Percentiles rank a stretch among this genome's conserved stretches.
Conservation (phyloP, 768 basidiomycete genomes). For the Cytidiella melzeri region DNA sequence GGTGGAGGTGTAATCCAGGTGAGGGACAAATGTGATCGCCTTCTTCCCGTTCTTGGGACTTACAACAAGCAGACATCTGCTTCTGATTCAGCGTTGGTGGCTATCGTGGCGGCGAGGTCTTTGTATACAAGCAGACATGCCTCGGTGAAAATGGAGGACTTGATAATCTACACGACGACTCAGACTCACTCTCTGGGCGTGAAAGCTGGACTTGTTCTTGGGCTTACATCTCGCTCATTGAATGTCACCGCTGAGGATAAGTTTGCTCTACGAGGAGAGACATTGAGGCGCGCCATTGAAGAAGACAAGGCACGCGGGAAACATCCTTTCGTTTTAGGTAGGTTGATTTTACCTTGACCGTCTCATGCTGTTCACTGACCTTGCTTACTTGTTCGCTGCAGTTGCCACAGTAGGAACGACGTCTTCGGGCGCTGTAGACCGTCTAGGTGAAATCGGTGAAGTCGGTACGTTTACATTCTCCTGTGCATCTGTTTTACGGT, state of each 20-base stretch:
- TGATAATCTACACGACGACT: conserved; percentile 84
- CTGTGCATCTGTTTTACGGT: background rate
- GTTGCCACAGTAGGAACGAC: conserved; percentile 93
- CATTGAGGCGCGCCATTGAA: conserved; percentile 51
- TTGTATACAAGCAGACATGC: conserved; percentile 46
- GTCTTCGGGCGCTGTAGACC: conserved; percentile 82
- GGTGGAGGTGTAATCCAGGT: conserved; percentile 88
- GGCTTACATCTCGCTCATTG: conserved; percentile 63
- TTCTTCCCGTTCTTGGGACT: no score
- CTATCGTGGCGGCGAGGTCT: conserved; percentile 74
- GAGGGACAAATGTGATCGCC: background rate
- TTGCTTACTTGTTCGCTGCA: conserved; percentile 26
- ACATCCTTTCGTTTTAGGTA: conserved; percentile 80
- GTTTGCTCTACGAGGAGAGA: conserved; percentile 62
- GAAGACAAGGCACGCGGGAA: conserved; percentile 55
- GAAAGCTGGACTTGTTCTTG: conserved; percentile 77
- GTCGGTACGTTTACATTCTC: conserved; percentile 46
- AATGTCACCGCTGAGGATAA: conserved; percentile 58
- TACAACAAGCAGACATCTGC: conserved; percentile 78
- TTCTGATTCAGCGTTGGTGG: conserved; percentile 74
- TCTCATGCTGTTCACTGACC: no score
- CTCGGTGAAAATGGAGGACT: conserved; percentile 40
- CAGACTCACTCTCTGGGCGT: conserved; percentile 86
- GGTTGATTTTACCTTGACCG: no score
- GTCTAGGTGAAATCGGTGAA: conserved; percentile 63